Percentiles rank a stretch among this genome's conserved stretches.
Evolutionary conservation across 2,329 filamentous ascomycete genomes (phyloP).

Genomic region (Sclerotinia glacialis): DNA sequence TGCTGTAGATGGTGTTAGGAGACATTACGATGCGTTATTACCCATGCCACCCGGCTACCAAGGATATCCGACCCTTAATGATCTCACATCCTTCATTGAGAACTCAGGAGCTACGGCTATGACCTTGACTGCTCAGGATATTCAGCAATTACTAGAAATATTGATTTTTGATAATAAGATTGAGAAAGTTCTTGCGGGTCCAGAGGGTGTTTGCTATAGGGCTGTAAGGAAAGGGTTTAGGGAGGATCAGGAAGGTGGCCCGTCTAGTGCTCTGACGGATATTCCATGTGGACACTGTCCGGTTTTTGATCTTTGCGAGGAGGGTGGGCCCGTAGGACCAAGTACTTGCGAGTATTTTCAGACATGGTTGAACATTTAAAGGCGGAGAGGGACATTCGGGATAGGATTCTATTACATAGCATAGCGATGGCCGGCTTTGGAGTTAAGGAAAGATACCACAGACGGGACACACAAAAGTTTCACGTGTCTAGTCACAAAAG

Average conservation of each 20-base stretch:
- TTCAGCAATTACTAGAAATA: slow-evolving; percentile 82
- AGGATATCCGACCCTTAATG: slow-evolving; percentile 75
- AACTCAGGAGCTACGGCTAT: slow-evolving; percentile 67
- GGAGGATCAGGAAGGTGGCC: slow-evolving; percentile 42
- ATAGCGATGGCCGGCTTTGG: slow-evolving; percentile 37
- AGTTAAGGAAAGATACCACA: slow-evolving; percentile 39
- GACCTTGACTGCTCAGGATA: slow-evolving; percentile 67
- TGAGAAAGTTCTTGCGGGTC: slow-evolving; percentile 52
- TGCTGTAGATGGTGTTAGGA: slow-evolving; percentile 21
- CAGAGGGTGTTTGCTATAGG: slow-evolving; percentile 40
- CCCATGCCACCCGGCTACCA: slow-evolving; percentile 64
- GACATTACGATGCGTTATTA: slow-evolving; percentile 38
- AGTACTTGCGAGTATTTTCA: slow-evolving; percentile 90
- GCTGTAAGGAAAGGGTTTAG: slow-evolving; percentile 36
- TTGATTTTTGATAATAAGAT: slow-evolving; percentile 85
- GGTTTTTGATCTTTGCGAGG: slow-evolving; percentile 87
- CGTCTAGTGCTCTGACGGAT: slow-evolving; percentile 62
- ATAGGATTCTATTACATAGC: slow-evolving; percentile 30
- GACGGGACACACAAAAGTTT: background rate
- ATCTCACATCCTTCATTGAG: slow-evolving; percentile 74
- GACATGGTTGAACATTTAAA: slow-evolving; percentile 63
- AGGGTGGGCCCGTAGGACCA: slow-evolving; percentile 85
- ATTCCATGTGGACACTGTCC: slow-evolving; percentile 89
- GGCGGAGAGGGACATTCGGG: background rate
- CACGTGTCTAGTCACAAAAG: background rate